phyloP scores from a whole-genome alignment of 139 green algal species.

The Chlorella sp. region DNA sequence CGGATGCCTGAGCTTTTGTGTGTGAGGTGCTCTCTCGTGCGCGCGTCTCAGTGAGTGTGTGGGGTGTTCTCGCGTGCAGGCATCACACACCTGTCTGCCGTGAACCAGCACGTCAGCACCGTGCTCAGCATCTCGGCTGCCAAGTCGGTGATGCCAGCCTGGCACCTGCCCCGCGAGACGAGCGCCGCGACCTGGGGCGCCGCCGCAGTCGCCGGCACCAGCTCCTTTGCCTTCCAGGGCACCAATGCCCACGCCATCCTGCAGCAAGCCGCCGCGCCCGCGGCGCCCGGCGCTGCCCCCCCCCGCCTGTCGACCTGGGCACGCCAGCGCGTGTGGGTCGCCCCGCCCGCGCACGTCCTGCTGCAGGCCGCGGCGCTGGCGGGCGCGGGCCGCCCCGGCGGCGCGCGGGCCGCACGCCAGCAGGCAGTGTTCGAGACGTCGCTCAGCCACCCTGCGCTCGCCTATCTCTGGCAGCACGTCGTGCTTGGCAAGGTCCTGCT shows the following conservation, averaged over 20 bases:
- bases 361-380: conserved; percentile 19
- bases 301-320: neutral
- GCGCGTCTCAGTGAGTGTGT: too few relatives aligned
- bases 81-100: conserved; percentile 37
- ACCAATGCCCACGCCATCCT: conserved; percentile 65
- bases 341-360: conserved; percentile 48
- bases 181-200: neutral
- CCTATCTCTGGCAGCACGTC: conserved; percentile 75
- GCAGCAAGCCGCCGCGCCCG: neutral
- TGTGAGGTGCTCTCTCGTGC: too few relatives aligned
- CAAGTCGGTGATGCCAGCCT: conserved; percentile 25
- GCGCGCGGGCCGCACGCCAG: conserved; percentile 16
- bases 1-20: too few relatives aligned
- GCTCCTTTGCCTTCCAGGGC: conserved; percentile 83
- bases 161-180: conserved; percentile 23
- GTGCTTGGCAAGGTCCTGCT: conserved; percentile 58
- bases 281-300: neutral
- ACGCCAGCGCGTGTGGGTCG: conserved; percentile 30
- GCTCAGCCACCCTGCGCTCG: conserved; percentile 38
- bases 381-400: neutral
- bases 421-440: conserved; percentile 31
- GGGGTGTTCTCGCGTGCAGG: conserved; percentile 8
- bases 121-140: conserved; percentile 31
- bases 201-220: conserved; percentile 45
- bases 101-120: conserved; percentile 38